phyloP scores from a whole-genome alignment of 176 grass and related monocot genomes.

The Hordeum vulgare region DNA sequence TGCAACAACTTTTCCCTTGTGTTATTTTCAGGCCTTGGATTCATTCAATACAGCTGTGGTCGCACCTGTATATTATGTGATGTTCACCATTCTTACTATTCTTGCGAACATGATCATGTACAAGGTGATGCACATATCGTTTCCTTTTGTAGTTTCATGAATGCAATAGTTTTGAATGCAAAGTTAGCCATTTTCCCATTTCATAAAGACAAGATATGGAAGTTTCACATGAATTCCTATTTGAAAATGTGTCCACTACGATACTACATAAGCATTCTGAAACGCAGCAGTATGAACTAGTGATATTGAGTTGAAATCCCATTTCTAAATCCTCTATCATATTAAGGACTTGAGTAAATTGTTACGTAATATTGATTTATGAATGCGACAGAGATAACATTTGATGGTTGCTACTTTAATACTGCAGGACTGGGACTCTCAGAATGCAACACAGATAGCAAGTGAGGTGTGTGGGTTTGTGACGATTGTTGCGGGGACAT shows the following conservation, averaged over 20 bases:
- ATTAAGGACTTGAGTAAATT: neutral
- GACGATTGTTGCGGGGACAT: slow-evolving; percentile 70
- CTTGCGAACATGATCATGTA: slow-evolving; percentile 98
- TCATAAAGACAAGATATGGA: neutral
- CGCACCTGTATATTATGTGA: slow-evolving; percentile 89
- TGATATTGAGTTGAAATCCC: neutral
- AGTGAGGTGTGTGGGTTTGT: slow-evolving; percentile 66
- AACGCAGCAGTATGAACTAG: neutral
- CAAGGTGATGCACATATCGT: slow-evolving; percentile 40
- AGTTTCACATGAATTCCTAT: neutral
- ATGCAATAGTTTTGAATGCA: neutral
- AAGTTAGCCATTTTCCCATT: neutral
- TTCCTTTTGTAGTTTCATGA: neutral
- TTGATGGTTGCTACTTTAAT: slow-evolving; percentile 2
- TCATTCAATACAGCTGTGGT: slow-evolving; percentile 87
- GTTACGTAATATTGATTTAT: neutral
- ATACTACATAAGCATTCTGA: neutral
- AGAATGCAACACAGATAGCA: slow-evolving; percentile 58
- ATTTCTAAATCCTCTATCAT: neutral
- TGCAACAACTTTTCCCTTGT: neutral
- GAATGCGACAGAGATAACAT: neutral
- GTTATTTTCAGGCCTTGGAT: slow-evolving; percentile 69
- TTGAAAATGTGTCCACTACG: neutral
- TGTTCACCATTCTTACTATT: slow-evolving; percentile 98
- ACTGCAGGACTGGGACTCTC: slow-evolving; percentile 68